Evolutionary conservation across 805 yeast genomes (phyloP).

Genomic region (Wickerhamiella brachini): DNA sequence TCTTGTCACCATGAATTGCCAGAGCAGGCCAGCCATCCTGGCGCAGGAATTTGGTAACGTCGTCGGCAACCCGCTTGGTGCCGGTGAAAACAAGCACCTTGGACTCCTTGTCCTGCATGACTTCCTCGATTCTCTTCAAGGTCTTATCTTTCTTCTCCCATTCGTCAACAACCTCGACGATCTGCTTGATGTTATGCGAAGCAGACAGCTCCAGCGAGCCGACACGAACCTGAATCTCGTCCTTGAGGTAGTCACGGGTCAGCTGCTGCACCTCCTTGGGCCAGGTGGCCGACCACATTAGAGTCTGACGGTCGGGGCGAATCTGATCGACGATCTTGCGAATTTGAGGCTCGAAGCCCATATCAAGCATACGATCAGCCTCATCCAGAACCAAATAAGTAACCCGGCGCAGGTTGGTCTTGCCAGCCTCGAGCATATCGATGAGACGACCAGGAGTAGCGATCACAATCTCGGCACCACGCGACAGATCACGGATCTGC

Average conservation of each 20-base stretch:
- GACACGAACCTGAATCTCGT: constrained; percentile 90
- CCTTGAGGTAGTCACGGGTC: constrained; percentile 80
- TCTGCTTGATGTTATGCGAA: constrained; percentile 88
- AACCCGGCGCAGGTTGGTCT: constrained; percentile 89
- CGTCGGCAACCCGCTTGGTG: constrained; percentile 98
- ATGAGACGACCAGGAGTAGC: constrained; percentile 99
- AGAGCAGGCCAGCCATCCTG: constrained; percentile 98
- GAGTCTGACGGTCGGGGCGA: constrained; percentile 98
- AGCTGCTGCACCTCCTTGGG: constrained; percentile 93
- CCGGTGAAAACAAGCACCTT: constrained; percentile 84
- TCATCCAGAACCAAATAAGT: constrained; percentile 95
- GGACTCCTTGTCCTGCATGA: constrained; percentile 51
- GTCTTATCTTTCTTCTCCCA: constrained; percentile 91
- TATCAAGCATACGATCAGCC: constrained; percentile 99
- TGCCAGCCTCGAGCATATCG: constrained; percentile 91
- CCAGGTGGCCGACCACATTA: constrained; percentile 99
- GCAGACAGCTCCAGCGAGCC: constrained; percentile 96
- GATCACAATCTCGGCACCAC: constrained; percentile 91
- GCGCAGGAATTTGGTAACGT: constrained; percentile 78
- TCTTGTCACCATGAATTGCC: constrained; percentile 98
- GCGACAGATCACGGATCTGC: constrained; percentile 87
- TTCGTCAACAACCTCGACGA: constrained; percentile 81
- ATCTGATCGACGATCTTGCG: constrained; percentile 96
- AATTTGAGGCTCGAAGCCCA: constrained; percentile 99
- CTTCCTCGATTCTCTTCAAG: constrained; percentile 66